phyloP scores from a whole-genome alignment of 768 basidiomycete genomes.

The Kwoniella bestiolae region DNA sequence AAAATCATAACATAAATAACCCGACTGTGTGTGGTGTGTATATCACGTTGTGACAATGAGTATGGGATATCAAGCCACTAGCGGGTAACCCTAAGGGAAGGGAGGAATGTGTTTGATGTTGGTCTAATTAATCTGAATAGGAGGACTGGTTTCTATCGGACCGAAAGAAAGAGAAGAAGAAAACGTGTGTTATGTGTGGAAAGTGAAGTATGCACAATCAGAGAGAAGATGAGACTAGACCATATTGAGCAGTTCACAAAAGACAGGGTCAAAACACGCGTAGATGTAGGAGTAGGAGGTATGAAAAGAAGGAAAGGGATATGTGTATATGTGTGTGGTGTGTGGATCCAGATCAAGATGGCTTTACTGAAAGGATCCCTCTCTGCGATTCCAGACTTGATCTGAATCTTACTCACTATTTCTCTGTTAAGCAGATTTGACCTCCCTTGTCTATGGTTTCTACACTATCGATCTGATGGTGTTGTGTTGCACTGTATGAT shows the following conservation, averaged over 20 bases:
- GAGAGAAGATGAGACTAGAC: too few relatives aligned
- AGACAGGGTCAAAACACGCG: neutral
- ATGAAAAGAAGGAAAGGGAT: neutral
- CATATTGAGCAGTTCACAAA: too few relatives aligned
- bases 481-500: neutral
- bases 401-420: neutral
- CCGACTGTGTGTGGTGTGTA: constrained; percentile 1
- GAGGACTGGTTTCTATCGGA: neutral
- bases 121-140: constrained; percentile 1
- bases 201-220: neutral
- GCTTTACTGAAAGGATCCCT: neutral
- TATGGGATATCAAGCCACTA: neutral
- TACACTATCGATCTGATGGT: neutral
- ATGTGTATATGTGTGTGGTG: too few relatives aligned
- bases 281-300: neutral
- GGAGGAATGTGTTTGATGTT: constrained; percentile 2
- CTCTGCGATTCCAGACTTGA: neutral
- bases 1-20: neutral
- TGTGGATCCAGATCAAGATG: too few relatives aligned
- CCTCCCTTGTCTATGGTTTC: neutral
- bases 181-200: constrained; percentile 1
- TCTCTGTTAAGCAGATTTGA: neutral
- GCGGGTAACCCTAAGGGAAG: neutral
- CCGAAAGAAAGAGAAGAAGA: neutral
- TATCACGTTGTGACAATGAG: constrained; percentile 10